A percentile compares a stretch with the other conserved stretches of the same genome.
phyloP scores from a whole-genome alignment of 768 basidiomycete species.

The Cyclocybe aegerita region DNA sequence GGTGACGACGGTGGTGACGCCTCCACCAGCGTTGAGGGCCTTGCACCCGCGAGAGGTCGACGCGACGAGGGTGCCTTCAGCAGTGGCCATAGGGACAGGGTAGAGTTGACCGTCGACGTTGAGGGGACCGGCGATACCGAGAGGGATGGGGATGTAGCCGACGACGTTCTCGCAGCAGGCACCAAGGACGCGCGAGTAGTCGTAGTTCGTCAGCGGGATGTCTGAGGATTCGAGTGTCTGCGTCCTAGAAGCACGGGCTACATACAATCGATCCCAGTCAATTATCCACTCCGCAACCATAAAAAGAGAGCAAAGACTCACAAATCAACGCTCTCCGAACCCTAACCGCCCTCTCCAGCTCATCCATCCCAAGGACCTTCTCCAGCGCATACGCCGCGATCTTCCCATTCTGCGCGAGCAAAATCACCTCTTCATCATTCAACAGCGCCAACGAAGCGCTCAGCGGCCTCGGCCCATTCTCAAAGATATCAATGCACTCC shows the following conservation, averaged over 20 bases:
- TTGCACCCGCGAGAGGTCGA: conserved; percentile 98
- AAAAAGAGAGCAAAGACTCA: conserved; percentile 40
- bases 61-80: conserved; percentile 98
- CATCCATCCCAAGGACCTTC: conserved; percentile 74
- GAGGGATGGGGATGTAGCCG: conserved; percentile 93
- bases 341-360: conserved; percentile 82
- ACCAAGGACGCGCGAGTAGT: conserved; percentile 91
- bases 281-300: neutral
- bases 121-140: conserved; percentile 95
- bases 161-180: conserved; percentile 99
- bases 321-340: conserved; percentile 89
- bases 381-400: conserved; percentile 94
- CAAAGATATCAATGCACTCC: conserved; percentile 80
- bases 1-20: conserved; percentile 90
- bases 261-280: neutral
- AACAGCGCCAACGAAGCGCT: conserved; percentile 58
- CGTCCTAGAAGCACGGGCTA: conserved; percentile 83
- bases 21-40: conserved; percentile 94
- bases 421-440: conserved; percentile 89
- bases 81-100: conserved; percentile 98
- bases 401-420: conserved; percentile 88
- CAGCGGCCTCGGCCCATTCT: conserved; percentile 65
- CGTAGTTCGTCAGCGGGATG: conserved; percentile 82
- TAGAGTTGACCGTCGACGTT: conserved; percentile 81
- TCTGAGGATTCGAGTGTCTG: conserved; percentile 82